Conservation (phyloP, 106 monocot species). For the Acorus calamus region DNA sequence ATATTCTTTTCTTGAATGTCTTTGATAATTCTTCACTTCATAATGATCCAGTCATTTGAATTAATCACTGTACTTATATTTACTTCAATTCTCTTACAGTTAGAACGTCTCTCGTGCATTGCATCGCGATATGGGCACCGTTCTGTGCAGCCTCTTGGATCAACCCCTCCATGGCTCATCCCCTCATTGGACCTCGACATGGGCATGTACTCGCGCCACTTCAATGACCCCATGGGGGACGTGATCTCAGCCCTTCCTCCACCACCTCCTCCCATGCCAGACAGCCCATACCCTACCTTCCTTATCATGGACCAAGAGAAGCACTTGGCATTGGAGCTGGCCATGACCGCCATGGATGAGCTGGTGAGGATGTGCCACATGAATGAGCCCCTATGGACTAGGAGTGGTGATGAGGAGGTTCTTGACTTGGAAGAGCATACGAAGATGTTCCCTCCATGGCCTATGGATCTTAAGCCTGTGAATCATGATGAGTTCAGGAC, state of each 20-base stretch:
- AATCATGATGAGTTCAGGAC: conserved; percentile 22
- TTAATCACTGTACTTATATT: no score
- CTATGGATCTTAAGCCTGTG: conserved; percentile 34
- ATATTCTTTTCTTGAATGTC: no score
- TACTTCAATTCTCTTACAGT: conserved; percentile 22
- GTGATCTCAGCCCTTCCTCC: conserved; percentile 9
- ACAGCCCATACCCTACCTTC: conserved; percentile 10
- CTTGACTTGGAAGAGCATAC: conserved; percentile 51
- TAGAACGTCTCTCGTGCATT: conserved; percentile 71
- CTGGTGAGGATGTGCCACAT: conserved; percentile 43
- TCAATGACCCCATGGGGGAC: conserved; percentile 28
- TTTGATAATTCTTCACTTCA: no score
- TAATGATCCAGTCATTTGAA: no score
- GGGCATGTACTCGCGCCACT: conserved; percentile 68
- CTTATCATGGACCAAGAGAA: conserved; percentile 60
- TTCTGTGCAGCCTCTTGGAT: conserved; percentile 17
- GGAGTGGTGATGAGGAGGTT: conserved; percentile 22
- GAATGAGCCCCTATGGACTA: conserved; percentile 57
- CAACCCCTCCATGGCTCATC: conserved; percentile 30
- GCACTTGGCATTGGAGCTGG: conserved; percentile 52
- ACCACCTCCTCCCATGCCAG: conserved; percentile 3
- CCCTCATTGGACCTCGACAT: conserved; percentile 92
- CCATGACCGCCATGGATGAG: conserved; percentile 57
- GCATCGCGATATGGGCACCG: conserved; percentile 39
- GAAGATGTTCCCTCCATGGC: conserved; percentile 51